Evolutionary conservation across 495 filamentous ascomycete species (phyloP).

Genomic region (Podospora fimiseda): DNA sequence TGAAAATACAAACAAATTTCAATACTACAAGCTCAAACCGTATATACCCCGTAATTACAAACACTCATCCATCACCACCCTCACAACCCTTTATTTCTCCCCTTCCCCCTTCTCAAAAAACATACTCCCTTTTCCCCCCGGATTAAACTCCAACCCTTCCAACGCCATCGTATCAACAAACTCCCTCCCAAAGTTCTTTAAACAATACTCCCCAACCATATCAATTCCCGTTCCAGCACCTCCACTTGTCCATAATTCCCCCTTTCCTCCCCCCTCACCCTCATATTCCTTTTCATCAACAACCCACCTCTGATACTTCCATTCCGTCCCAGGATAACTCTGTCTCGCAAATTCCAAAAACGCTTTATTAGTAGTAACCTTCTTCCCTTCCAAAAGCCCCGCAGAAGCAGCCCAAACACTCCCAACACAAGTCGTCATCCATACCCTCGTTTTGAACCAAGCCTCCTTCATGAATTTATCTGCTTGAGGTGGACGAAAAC

Average conservation of each 20-base stretch:
- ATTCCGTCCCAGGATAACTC: slow-evolving; percentile 14
- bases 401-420: slow-evolving; percentile 18
- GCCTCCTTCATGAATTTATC: slow-evolving; percentile 21
- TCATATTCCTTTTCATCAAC: slow-evolving; percentile 17
- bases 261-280: slow-evolving; percentile 10
- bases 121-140: slow-evolving; percentile 8
- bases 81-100: not conserved
- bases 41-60: not conserved
- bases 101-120: slow-evolving; percentile 6
- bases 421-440: slow-evolving; percentile 24
- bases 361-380: slow-evolving; percentile 15
- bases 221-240: slow-evolving; percentile 21
- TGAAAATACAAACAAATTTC: not conserved
- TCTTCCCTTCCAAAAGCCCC: slow-evolving; percentile 15
- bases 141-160: slow-evolving; percentile 13
- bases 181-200: slow-evolving; percentile 15
- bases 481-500: slow-evolving; percentile 13
- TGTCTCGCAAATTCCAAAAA: slow-evolving; percentile 8
- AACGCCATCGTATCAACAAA: slow-evolving; percentile 19
- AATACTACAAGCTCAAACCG: not conserved
- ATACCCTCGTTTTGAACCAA: slow-evolving; percentile 16
- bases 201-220: slow-evolving; percentile 22
- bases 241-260: slow-evolving; percentile 23
- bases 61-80: not conserved
- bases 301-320: slow-evolving; percentile 20